Evolutionary conservation across 768 basidiomycete species (phyloP), one percentile per base, ranked within the genome.

Genomic region (Mycena rosella): DNA sequence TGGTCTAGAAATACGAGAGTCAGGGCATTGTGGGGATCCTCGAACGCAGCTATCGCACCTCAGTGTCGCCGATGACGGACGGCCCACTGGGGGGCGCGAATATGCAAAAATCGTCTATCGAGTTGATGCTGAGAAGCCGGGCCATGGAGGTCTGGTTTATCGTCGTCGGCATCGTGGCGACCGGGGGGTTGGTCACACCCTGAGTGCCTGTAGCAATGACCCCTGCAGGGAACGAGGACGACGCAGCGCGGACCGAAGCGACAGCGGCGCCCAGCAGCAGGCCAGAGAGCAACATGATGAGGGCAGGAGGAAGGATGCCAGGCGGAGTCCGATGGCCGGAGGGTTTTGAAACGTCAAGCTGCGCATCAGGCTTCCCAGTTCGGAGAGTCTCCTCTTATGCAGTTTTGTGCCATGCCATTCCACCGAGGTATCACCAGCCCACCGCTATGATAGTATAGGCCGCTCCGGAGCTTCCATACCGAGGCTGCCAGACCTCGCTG

Each of bases 41-140:
- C 11, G 14, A 47, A 17, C 2, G 10, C 7, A 10, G 27, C 7
- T 5, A 29, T 13, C 56, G 20, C 17, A 69, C 68, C 29, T 69
- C 68, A 10, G 63, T 64, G 24, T 69, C 44, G 1, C 32, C 38
- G 27, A 69, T 65, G 17, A 20, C 1, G 13, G 44, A 32, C 5
- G 36, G 54, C 42, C 42, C 42, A 15, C 68, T 64, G n/a, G 68
- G 68, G 3, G 68, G 68, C 13, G 68, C 68, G 40, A 69, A 69
- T 15, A 69, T 27, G 30, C 68, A 69, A 52, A 69, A 69, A n/a
- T 69, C 68, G 36, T 69, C 63, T 36, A 69, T 62, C 15, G 68
- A 65, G 47, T 69, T 69, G 48, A 65, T 22, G 18, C 47, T 65
- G 45, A 69, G 63, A 13, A 69, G 48, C 0, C 68, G 68, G 2